These are phyloP conservation scores for Lactifluus piperatus DNA, from an alignment of 768 basidiomycete genomes.

Conservation along the genomic window DNA sequence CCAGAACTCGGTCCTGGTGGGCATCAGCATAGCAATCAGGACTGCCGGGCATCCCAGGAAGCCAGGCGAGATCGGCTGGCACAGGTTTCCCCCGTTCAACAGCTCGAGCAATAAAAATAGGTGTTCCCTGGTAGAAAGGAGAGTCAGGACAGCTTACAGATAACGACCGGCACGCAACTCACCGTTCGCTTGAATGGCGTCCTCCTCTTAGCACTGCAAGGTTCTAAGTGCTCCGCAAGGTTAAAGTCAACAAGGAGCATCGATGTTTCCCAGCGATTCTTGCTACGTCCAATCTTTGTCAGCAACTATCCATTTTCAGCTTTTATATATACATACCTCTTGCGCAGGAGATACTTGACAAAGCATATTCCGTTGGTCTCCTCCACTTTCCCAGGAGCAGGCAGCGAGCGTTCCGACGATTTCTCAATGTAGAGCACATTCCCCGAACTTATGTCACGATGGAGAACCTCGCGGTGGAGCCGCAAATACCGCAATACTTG, in stretches of 20 bases:
- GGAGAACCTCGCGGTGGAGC: too few relatives aligned
- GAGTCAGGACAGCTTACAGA: background rate
- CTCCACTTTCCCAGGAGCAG: too few relatives aligned
- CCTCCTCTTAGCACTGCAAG: background rate
- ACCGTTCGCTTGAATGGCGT: background rate
- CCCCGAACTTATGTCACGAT: too few relatives aligned
- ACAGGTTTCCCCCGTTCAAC: conserved; percentile 1
- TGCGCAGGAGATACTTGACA: background rate
- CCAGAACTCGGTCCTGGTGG: background rate
- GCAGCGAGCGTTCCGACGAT: too few relatives aligned
- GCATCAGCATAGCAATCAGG: background rate
- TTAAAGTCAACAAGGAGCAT: too few relatives aligned
- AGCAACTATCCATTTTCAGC: background rate
- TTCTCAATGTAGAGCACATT: too few relatives aligned
- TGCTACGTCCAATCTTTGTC: background rate
- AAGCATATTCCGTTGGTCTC: too few relatives aligned
- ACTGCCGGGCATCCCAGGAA: background rate
- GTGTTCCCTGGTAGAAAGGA: background rate
- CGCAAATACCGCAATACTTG: too few relatives aligned
- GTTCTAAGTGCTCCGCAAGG: background rate
- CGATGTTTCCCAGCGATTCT: background rate
- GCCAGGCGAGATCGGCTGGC: background rate
- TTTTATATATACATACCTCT: background rate
- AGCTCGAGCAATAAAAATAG: background rate
- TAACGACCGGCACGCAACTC: background rate